phyloP scores from a whole-genome alignment of 441 rosid genomes.

The Jatropha podagrica region DNA sequence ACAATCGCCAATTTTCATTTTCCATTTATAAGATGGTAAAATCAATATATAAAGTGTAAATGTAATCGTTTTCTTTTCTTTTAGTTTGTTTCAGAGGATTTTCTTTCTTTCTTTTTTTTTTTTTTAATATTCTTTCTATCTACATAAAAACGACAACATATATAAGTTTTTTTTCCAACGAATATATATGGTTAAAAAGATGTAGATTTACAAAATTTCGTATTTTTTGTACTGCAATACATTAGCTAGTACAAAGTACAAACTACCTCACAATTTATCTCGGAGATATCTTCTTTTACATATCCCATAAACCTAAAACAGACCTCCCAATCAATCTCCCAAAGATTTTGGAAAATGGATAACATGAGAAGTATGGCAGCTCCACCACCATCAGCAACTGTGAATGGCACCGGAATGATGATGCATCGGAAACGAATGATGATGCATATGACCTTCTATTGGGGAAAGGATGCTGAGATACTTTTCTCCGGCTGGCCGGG shows the following conservation, averaged over 20 bases:
- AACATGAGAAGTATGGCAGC: conserved; percentile 37
- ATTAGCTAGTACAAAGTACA: not conserved
- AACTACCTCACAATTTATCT: not conserved
- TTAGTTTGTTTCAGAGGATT: too few species aligned
- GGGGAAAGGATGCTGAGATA: not conserved
- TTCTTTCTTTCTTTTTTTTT: too few species aligned
- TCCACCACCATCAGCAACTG: conserved; percentile 21
- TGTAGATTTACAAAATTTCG: too few species aligned
- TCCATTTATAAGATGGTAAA: too few species aligned
- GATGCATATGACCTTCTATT: conserved; percentile 13
- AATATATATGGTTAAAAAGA: too few species aligned
- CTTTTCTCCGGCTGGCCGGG: not conserved
- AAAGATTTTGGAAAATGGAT: not conserved
- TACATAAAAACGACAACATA: too few species aligned
- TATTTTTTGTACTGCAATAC: not conserved
- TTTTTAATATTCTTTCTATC: too few species aligned
- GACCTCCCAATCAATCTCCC: not conserved
- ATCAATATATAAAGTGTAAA: too few species aligned
- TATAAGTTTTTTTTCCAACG: too few species aligned
- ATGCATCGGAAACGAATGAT: not conserved
- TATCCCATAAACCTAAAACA: not conserved
- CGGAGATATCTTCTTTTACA: not conserved
- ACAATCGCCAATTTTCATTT: too few species aligned
- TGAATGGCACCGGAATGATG: not conserved
- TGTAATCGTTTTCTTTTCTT: too few species aligned